Evolutionary conservation across 495 filamentous ascomycete species (phyloP), one percentile per base, ranked within the genome.

Genomic region (Umbilicaria muhlenbergii): DNA sequence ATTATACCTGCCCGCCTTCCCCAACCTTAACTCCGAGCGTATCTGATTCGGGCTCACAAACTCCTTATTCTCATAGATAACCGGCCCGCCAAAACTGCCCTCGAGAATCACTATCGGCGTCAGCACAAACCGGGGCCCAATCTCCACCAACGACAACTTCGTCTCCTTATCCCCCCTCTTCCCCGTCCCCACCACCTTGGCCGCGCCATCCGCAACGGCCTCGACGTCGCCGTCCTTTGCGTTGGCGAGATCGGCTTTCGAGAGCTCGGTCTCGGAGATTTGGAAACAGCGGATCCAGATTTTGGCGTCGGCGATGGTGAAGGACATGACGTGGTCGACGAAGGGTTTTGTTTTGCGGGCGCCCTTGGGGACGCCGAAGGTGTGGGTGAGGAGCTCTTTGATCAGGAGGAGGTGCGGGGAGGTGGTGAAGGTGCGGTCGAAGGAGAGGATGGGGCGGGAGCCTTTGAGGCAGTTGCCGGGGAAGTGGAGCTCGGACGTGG

Each of bases 61-160:
- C 55, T 94, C 84, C 71, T 91, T 93, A 62, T 98, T 98, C 73
- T 96, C 87, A 66, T 94, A 96, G 49, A 98, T 88, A 43, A 96
- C 83, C 1, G 92, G 92, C 0, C 91, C 91, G 41, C 91, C 91
- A 52, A 99, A 99, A 48, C 81, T 86, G 24, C 82, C 84, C 60
- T 99, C 91, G 42, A 94, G 74, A 50, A 99, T 94, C 37, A 96
- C 76, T 47, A 96, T 96, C 2, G 92, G 91, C 38, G 89, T 95
- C 40, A 96, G 65, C 16, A 96, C 89, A 55, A 96, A 94, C 39
- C 91, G 73, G 5, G 92, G 89, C 1, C 91, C 92, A 44, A 98
- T 94, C 66, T 98, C 91, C 2, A 94, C 80, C 36, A 98, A 67
- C 36, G 70, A 81, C 12, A 96, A 56, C 48, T 92, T 83, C 19